These are phyloP conservation scores for Pseudogymnoascus sp. DNA, from an alignment of 2,329 filamentous ascomycete species.

Conservation along the genomic window DNA sequence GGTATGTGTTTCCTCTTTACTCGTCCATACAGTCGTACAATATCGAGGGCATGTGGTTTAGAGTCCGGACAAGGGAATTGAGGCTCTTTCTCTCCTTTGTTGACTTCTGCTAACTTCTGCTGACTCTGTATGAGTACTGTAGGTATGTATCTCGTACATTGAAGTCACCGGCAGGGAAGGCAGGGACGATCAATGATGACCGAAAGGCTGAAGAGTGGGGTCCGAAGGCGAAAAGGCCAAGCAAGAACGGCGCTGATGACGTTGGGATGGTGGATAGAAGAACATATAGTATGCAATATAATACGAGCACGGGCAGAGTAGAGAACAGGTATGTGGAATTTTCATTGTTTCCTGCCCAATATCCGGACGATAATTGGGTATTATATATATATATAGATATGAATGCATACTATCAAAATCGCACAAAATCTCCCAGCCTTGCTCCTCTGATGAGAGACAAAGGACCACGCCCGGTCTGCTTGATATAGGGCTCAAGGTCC, in stretches of 20 bases:
- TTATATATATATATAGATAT: neutral
- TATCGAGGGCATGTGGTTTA: neutral
- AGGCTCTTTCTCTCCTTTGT: neutral
- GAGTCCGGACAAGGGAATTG: neutral
- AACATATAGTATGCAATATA: neutral
- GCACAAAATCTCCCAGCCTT: neutral
- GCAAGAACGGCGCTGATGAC: neutral
- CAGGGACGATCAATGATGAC: neutral
- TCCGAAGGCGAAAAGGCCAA: neutral
- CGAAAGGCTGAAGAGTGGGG: neutral
- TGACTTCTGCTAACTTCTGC: neutral
- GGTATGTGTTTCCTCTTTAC: neutral
- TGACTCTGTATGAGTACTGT: neutral
- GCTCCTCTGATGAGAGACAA: neutral
- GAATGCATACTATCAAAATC: neutral
- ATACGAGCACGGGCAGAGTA: neutral
- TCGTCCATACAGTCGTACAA: neutral
- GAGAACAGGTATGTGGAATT: neutral
- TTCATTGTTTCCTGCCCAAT: neutral
- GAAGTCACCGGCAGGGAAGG: neutral
- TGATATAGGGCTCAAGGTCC: neutral
- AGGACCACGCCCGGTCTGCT: neutral
- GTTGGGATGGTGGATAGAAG: neutral
- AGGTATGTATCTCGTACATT: neutral
- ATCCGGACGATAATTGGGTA: neutral